phyloP scores from a whole-genome alignment of 164 flowering plant genomes.

The Nymphaea thermarum region DNA sequence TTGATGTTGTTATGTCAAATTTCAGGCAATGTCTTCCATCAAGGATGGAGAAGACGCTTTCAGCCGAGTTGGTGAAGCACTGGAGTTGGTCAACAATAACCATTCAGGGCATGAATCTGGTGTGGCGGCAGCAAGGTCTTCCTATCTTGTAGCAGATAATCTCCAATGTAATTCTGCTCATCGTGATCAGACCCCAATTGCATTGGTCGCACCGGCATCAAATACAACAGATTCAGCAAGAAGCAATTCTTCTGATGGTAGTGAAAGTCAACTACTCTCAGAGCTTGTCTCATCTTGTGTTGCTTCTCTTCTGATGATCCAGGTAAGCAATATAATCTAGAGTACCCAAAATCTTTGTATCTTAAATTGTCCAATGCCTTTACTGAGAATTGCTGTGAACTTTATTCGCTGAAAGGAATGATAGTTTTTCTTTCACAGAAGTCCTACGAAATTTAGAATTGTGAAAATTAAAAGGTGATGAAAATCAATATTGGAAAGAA shows the following conservation, averaged over 20 bases:
- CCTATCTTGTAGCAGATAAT: conserved; percentile 7
- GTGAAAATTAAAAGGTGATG: too few species aligned
- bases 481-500: too few species aligned
- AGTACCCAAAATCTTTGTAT: background rate
- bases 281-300: conserved; percentile 51
- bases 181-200: conserved; percentile 16
- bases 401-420: too few species aligned
- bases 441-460: too few species aligned
- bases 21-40: conserved; percentile 34
- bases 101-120: conserved; percentile 18
- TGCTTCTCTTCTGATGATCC: conserved; percentile 57
- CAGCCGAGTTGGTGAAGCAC: conserved; percentile 34
- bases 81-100: conserved; percentile 26
- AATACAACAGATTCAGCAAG: conserved; percentile 1
- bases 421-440: too few species aligned
- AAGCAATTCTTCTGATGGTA: conserved; percentile 9
- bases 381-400: too few species aligned
- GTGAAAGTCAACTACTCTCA: conserved; percentile 22
- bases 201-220: conserved; percentile 4
- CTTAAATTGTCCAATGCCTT: too few species aligned
- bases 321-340: conserved; percentile 20
- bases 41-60: conserved; percentile 28
- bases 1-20: background rate
- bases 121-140: conserved; percentile 13
- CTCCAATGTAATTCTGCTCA: conserved; percentile 11